Base-by-base conservation (phyloP, 768 basidiomycete genomes). In the Termitomyces eurrhizus region DNA sequence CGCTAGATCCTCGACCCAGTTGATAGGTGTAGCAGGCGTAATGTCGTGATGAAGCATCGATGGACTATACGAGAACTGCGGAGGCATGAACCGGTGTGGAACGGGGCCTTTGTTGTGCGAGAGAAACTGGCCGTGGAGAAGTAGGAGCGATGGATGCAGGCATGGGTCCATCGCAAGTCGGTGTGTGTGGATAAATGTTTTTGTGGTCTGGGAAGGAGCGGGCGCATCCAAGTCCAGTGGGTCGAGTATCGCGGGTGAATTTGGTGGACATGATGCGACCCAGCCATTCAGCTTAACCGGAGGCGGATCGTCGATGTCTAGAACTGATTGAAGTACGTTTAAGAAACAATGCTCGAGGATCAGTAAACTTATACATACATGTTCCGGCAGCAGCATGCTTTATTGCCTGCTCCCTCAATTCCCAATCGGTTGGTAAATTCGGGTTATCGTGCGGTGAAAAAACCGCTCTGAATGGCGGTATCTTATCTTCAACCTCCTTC, bases 41-140 rank as follows among this genome's bases (percentile, higher is more conserved):
- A 87, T 80, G 61, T 87, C 84, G 49, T 77, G 74, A 58, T 87
- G 84, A 24, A 86, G 61, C 48, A 69, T 36, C 3, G 84, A 82
- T 0, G 77, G 65, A 59, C 77, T 78, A 53, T 75, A 76, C 11
- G 81, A 79, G 67, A 87, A 87, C 16, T 80, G 77, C 0, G 85
- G 85, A 6, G 82, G 64, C 51, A 84, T 69, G 2, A 64, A 68
- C 6, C 61, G 69, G 44, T 76, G 72, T 1, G 83, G 78, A 2
- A 66, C 57, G 0, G 85, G 84, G 0, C 84, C 84, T 1, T 44
- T 59, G 7, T 71, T 66, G 58, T 83, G 78, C 0, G 83, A 75
- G 59, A 85, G 75, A 69, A 82, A 84, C 56, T 82, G 78, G 0
- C 82, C 84, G 58, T 84, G 82, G 0, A 72, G 62, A 37, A 75